phyloP scores from a whole-genome alignment of 2,329 filamentous ascomycete genomes.

The Emericellopsis atlantica region DNA sequence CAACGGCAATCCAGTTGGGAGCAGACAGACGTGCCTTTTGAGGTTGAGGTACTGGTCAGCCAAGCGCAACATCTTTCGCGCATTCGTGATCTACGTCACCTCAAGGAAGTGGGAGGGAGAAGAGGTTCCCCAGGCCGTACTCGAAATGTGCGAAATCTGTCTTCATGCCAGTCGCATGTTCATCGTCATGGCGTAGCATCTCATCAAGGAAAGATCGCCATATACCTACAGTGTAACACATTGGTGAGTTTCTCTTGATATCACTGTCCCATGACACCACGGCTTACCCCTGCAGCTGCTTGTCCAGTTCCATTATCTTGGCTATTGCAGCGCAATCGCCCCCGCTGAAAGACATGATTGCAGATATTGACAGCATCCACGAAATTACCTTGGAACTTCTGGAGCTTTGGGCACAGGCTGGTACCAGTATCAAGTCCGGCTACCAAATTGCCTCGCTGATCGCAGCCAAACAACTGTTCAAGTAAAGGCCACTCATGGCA shows the following conservation, averaged over 20 bases:
- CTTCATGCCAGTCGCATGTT: constrained; percentile 5
- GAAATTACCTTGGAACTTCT: constrained; percentile 1
- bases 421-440: constrained; percentile 5
- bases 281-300: constrained; percentile 1
- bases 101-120: constrained; percentile 2
- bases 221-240: constrained; percentile 6
- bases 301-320: constrained; percentile 2
- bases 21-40: constrained; percentile 6
- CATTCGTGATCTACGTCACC: constrained; percentile 8
- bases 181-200: constrained; percentile 1
- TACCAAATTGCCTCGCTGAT: constrained; percentile 4
- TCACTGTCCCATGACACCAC: background rate
- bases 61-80: constrained; percentile 8
- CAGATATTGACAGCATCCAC: constrained; percentile 5
- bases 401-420: constrained; percentile 6
- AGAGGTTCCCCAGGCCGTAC: background rate
- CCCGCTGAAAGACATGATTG: constrained; percentile 2
- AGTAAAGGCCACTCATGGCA: background rate
- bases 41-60: constrained; percentile 9
- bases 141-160: constrained; percentile 5
- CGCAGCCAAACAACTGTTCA: constrained; percentile 1
- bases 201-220: constrained; percentile 5
- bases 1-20: constrained; percentile 1
- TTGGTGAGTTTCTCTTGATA: constrained; percentile 3
- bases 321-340: constrained; percentile 7